Evolutionary conservation across 2,329 filamentous ascomycete species (phyloP), one percentile per base, ranked within the genome.

Genomic region (Tolypocladium tundrense): DNA sequence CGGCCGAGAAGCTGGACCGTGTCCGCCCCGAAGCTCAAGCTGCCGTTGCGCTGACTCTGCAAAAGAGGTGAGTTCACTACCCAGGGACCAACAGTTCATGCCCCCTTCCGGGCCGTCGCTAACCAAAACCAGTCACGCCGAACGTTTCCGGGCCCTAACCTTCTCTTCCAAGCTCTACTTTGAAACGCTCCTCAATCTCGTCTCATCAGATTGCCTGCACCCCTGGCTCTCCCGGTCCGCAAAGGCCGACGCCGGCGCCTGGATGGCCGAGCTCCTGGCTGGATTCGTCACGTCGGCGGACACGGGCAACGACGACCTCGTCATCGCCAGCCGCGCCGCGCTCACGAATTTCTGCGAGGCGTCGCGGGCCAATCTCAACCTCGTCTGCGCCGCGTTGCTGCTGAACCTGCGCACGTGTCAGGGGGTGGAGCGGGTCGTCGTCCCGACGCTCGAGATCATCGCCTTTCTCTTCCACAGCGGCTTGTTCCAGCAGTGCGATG

Each of bases 1-100:
- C 91, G 2, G 83, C 89, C 0, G 94, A 99, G 72, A 97, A 96
- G 69, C 79, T 97, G 2, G 93, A 97, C 70, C 88, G 90, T 61
- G 88, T 97, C 21, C 85, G 94, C 31, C 76, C 83, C 0, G 81
- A 84, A 61, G 88, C 86, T 1, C 84, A 87, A 60, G 72, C 76
- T 39, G 78, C 79, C 11, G 65, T 87, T 52, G 72, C 73, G 5
- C 62, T 80, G 52, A 65, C 75, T 27, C 64, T 83, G n/a, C 62
- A 72, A 33, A 61, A 74, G 31, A 71, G 70, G 84, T 86, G 69
- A 58, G 75, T 14, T 21, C 24, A 33, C 21, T n/a, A n/a, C 48
- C 48, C 48, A 51, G 16, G 31, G 21, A 35, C 48, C 48, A 33
- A 51, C 31, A 51, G 24, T 51, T 21, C 48, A 35, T n/a, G 48